Evolutionary conservation across 805 yeast species (phyloP), one percentile per base, ranked within the genome.

Genomic region (Zygoascus flipseniorum): DNA sequence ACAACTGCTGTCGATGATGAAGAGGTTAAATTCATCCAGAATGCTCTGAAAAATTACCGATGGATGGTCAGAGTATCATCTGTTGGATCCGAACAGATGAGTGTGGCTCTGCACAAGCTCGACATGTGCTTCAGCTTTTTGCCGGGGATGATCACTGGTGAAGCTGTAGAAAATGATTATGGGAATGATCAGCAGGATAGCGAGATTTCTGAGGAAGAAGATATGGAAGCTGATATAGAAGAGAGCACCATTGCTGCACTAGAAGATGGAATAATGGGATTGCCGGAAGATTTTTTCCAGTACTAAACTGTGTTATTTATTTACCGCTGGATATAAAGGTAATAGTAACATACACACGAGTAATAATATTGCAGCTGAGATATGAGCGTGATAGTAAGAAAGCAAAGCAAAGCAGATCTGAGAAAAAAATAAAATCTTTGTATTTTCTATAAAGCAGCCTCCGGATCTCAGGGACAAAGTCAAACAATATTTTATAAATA

Each of bases 1-100:
- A 37, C 61, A 32, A 46, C 58, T 20, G 59, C 61, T 19, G 52
- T 49, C 10, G 58, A 60, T 16, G 39, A 35, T n/a, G 39, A 35
- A 18, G 52, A 50, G 43, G 19, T 32, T 9, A 32, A 31, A 26
- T 23, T 42, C 18, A 26, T 50, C 26, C 47, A 50, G 31, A 42
- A 23, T 16, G 18, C 52, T 2, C 43, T 50, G 48, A 50, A 43
- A n/a, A 50, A 50, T 32, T 50, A 50, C 43, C 13, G 52, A 31
- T 50, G 52, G 52, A 28, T 50, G 39, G 37, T 50, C n/a, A 23
- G 42, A 31, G 48, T 50, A 5, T 50, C 52, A 13, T 50, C 52
- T n/a, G 48, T 50, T 31, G 52, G 52, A 6, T 50, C 52, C 14
- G 52, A 50, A 26, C 48, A 28, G 20, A 43, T 50, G 46, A 28